Conservation (phyloP, 2,329 filamentous ascomycete species). For the Cyphellophora europaea region DNA sequence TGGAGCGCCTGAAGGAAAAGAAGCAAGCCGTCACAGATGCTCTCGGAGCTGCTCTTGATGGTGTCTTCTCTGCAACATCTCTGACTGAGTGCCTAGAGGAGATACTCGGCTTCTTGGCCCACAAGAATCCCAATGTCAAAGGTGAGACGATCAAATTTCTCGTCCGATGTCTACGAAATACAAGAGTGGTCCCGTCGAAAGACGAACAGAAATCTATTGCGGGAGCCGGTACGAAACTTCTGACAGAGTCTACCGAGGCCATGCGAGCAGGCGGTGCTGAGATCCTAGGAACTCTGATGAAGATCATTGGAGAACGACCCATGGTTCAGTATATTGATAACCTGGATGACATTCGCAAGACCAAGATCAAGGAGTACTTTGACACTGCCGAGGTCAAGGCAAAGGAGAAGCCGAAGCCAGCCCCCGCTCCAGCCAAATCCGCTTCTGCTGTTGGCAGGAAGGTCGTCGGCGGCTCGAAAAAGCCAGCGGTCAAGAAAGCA, state of each 20-base stretch:
- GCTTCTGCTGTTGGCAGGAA: conserved; percentile 46
- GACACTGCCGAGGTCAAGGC: conserved; percentile 75
- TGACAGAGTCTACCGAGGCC: conserved; percentile 79
- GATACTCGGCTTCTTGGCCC: conserved; percentile 69
- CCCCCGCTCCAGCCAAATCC: conserved; percentile 50
- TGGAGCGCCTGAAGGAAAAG: conserved; percentile 97
- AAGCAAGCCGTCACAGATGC: conserved; percentile 84
- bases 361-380: conserved; percentile 88
- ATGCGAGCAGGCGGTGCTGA: conserved; percentile 85
- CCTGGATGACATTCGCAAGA: conserved; percentile 89
- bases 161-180: conserved; percentile 76
- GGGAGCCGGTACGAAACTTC: conserved; percentile 79
- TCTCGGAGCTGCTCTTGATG: conserved; percentile 73
- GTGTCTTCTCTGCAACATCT: conserved; percentile 55
- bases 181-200: conserved; percentile 73
- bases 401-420: conserved; percentile 83
- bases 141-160: conserved; percentile 90
- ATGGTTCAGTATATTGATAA: conserved; percentile 91
- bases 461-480: conserved; percentile 41
- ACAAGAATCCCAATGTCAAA: conserved; percentile 98
- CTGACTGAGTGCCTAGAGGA: conserved; percentile 87
- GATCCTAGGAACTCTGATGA: conserved; percentile 90
- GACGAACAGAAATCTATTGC: conserved; percentile 75
- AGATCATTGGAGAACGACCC: conserved; percentile 91
- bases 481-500: conserved; percentile 40